Conservation (phyloP, 306 rosid species). For the Cyclanthera cordifolia region DNA sequence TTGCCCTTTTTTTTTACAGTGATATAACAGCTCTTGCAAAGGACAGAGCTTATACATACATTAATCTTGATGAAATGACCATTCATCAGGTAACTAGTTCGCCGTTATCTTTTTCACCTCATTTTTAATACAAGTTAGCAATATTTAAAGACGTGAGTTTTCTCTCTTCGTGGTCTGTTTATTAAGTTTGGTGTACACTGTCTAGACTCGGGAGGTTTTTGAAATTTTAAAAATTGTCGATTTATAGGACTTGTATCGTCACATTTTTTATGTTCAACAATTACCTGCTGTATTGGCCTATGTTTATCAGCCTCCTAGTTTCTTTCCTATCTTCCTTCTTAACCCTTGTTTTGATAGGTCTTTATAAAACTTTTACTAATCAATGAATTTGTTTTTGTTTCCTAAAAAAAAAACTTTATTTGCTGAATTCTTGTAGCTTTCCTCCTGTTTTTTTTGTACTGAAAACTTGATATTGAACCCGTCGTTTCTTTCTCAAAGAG, state of each 20-base stretch:
- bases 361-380: too few species aligned
- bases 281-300: too few species aligned
- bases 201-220: background rate
- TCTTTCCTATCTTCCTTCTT: too few species aligned
- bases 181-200: background rate
- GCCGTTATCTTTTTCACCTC: background rate
- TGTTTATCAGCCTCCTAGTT: too few species aligned
- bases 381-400: too few species aligned
- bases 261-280: too few species aligned
- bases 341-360: too few species aligned
- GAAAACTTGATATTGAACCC: background rate
- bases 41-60: constrained; percentile 82
- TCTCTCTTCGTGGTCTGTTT: background rate
- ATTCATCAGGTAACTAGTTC: constrained; percentile 61
- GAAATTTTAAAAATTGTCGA: too few species aligned
- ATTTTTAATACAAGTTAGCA: background rate
- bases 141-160: background rate
- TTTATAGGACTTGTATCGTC: too few species aligned
- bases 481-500: background rate
- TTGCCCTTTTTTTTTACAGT: constrained; percentile 34
- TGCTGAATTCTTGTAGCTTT: background rate
- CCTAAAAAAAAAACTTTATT: background rate
- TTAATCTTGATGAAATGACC: constrained; percentile 90
- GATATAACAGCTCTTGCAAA: constrained; percentile 98
- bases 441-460: background rate